These are phyloP conservation scores for Sclerotinia trifoliorum DNA, from an alignment of 2,329 filamentous ascomycete species.

Conservation along the genomic window DNA sequence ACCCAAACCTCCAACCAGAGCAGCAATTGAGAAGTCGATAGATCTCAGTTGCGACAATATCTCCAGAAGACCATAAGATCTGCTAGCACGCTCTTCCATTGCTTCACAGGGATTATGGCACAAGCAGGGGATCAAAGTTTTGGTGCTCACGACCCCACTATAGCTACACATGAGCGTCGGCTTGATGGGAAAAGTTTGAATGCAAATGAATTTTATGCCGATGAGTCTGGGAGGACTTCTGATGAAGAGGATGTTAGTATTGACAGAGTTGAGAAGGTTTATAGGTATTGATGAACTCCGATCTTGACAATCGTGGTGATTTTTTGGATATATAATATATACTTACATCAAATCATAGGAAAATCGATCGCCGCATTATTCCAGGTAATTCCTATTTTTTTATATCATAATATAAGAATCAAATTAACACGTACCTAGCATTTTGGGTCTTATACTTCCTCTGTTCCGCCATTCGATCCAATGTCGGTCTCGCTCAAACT, in stretches of 20 bases:
- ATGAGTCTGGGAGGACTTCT: conserved; percentile 24
- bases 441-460: conserved; percentile 92
- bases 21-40: conserved; percentile 9
- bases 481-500: conserved; percentile 89
- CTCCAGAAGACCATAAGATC: conserved; percentile 20
- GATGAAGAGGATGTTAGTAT: conserved; percentile 33
- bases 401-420: background rate
- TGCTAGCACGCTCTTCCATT: conserved; percentile 40
- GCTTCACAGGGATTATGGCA: conserved; percentile 36
- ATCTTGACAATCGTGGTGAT: conserved; percentile 3
- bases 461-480: conserved; percentile 87
- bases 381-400: conserved; percentile 41
- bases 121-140: conserved; percentile 28
- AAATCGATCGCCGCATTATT: conserved; percentile 58
- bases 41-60: background rate
- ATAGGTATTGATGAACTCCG: conserved; percentile 36
- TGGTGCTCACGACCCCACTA: conserved; percentile 22
- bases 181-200: conserved; percentile 18
- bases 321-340: background rate
- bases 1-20: background rate
- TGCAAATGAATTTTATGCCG: conserved; percentile 12
- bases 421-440: conserved; percentile 46
- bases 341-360: conserved; percentile 36
- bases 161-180: conserved; percentile 6
- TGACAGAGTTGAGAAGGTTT: conserved; percentile 41